Conservation (phyloP, 164 flowering plant genomes). For the Nymphaea thermarum region DNA sequence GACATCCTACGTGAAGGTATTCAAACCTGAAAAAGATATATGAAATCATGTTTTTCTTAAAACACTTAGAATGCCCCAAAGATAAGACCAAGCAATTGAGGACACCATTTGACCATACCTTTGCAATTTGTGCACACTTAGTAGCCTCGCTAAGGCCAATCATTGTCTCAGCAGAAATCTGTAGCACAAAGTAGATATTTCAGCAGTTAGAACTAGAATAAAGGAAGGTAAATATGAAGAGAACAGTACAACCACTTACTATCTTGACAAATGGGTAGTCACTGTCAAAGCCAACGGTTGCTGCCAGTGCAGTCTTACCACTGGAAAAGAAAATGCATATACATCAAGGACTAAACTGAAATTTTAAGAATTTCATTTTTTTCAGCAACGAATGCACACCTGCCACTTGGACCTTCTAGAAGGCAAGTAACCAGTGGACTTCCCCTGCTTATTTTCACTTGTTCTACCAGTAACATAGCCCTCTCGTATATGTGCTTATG, state of each 20-base stretch:
- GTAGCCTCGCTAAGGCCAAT: constrained; percentile 88
- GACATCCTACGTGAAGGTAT: too few species aligned
- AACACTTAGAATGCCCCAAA: too few species aligned
- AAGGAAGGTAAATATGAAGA: not conserved
- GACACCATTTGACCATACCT: constrained; percentile 28
- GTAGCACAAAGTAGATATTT: not conserved
- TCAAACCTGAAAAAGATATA: too few species aligned
- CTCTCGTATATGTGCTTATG: constrained; percentile 72
- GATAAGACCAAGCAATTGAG: too few species aligned
- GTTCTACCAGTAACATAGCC: constrained; percentile 88
- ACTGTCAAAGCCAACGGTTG: constrained; percentile 92
- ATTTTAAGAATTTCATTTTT: not conserved
- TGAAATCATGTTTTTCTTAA: too few species aligned
- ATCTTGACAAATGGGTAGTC: constrained; percentile 92
- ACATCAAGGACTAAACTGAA: not conserved
- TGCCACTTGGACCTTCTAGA: constrained; percentile 92
- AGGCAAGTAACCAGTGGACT: constrained; percentile 91
- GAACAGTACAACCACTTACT: constrained; percentile 33
- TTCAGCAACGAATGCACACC: constrained; percentile 24
- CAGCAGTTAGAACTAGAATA: constrained; percentile 1
- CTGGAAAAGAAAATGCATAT: constrained; percentile 27
- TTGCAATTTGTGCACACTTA: constrained; percentile 87
- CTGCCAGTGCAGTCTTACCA: constrained; percentile 94
- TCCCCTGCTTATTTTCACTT: constrained; percentile 88
- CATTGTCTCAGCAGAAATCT: constrained; percentile 94